Percentiles rank a stretch among this genome's conserved stretches.
phyloP scores from a whole-genome alignment of 495 filamentous ascomycete species.

The Aspergillus sclerotiicarbonarius region DNA sequence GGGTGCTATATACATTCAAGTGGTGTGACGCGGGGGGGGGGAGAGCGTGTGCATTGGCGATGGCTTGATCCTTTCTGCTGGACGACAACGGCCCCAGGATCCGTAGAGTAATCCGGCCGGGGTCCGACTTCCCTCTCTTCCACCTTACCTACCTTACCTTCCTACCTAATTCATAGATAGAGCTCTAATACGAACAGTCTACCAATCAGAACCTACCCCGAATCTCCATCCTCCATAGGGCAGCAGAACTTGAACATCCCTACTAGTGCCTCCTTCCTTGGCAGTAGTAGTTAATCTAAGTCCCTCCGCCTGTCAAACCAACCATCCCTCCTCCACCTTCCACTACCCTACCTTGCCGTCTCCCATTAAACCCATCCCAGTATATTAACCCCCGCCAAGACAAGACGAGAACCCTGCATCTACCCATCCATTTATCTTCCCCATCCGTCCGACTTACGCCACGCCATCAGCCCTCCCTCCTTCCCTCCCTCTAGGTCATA shows the following conservation, averaged over 20 bases:
- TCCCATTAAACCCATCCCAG: no score
- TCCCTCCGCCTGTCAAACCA: no score
- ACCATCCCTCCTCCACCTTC: no score
- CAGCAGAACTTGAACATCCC: neutral
- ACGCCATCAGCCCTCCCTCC: no score
- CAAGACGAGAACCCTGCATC: no score
- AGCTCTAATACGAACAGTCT: neutral
- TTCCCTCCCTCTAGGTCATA: no score
- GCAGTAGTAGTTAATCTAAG: no score
- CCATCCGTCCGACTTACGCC: no score
- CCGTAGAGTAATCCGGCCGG: neutral
- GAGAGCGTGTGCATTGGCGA: neutral
- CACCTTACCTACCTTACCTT: neutral
- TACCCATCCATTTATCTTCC: no score
- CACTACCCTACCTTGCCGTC: no score
- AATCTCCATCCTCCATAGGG: neutral
- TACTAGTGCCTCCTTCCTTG: no score
- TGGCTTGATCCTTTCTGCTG: neutral
- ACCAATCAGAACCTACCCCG: neutral
- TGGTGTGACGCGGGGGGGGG: neutral
- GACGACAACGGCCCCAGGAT: neutral
- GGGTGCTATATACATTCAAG: neutral
- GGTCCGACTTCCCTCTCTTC: neutral
- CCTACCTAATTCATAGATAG: neutral
- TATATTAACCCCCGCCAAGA: no score